Base-by-base conservation (phyloP, 164 flowering plant genomes). In the Santalum album region DNA sequence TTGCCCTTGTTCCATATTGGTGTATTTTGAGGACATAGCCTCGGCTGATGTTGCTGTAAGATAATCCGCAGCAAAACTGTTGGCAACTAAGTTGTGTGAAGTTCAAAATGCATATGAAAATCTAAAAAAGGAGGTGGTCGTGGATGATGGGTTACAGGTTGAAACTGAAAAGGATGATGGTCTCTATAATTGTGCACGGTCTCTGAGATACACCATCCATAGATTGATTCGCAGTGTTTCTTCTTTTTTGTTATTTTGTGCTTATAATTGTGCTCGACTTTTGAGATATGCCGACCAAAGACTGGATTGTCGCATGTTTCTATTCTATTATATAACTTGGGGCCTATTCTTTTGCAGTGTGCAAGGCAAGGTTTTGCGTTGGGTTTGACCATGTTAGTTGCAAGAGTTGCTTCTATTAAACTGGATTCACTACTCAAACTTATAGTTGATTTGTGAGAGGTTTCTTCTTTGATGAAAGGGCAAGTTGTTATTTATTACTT, bases 331-430 rank as follows among this genome's bases (percentile, higher is more conserved):
- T 7, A 34, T 66, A 57, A 61, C 27, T 39, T 57, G 16, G 36
- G 32, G 36, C 43, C 27, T 24, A 16, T 35, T 0, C 48, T 69
- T 65, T 58, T 78, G 72, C 75, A 94, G 99, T 94, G 84, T 84
- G 96, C 99, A 53, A 80, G 99, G 59, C 96, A 84, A 74, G 99
- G 96, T 5, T 94, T 94, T 79, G 90, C 96, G 3, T 66, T 87
- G 65, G 96, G 95, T 11, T 69, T 94, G 65, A 70, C 97, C n/a
- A 12, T 75, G 23, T 63, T 82, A 39, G 53, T 86, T 39, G 66
- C 69, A 26, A 55, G 71, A 26, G 64, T 85, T 63, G 64, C 72
- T 26, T 58, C 69, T 68, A 67, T 94, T 57, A 79, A 65, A 51
- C 48, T 86, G 64, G 85, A 78, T 12, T 70, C 92, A 0, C 25